Base-by-base conservation (phyloP, 495 filamentous ascomycete genomes). In the Annulohypoxylon nitens region DNA sequence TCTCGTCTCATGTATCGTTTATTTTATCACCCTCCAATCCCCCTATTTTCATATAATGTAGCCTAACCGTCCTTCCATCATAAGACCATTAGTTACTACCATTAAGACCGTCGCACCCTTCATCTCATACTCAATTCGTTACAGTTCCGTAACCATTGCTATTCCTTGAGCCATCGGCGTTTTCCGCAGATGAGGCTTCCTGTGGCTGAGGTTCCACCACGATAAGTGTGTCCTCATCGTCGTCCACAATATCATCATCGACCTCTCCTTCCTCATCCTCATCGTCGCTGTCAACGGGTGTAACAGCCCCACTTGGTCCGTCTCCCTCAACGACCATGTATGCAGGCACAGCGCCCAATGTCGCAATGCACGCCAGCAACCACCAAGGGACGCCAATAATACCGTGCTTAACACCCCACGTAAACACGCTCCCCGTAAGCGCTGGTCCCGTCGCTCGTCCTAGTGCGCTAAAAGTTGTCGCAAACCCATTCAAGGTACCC, bases 401-500 rank as follows among this genome's bases (percentile, higher is more conserved):
- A 4, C 92, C 92, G 11, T 82, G 79, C 72, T 90, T 87, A 0
- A 94, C 86, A 0, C 94, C 94, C 75, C 84, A 86, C 1, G 89
- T 91, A 75, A 94, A 94, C 0, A 87, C 83, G 50, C 84, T 78
- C 3, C 92, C 92, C 0, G 86, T 84, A 12, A 90, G 73, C 0
- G 92, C 91, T 4, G 95, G 95, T 0, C 95, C 95, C 11, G 85
- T 75, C 1, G 93, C 94, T 33, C 93, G 84, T 8, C 94, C 94
- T 18, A 97, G 75, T 0, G 92, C 93, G 69, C 89, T 90, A 34
- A 94, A 86, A 55, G 90, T 91, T 0, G 93, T 95, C 0, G 92
- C 93, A 60, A 97, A 89, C 0, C 95, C 95, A 77, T 98, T 98
- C 57, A 98, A 81, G 1, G 95, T 97, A 0, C 94, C 95, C 6